These are phyloP conservation scores for Rhizophora apiculata DNA, from an alignment of 345 rosid genomes.

Conservation along the genomic window DNA sequence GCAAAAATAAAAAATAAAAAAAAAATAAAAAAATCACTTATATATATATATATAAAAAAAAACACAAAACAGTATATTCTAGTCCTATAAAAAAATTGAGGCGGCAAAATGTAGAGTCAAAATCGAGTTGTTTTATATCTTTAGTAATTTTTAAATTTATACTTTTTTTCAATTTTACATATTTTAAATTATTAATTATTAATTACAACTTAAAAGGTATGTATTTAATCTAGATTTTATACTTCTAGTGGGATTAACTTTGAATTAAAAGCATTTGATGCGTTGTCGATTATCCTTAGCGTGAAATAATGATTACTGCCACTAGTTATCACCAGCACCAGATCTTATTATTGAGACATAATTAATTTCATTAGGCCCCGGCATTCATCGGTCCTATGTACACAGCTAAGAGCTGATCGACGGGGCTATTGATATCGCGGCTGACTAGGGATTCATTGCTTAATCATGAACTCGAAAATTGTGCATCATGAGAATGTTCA, in stretches of 20 bases:
- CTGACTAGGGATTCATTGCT: not conserved
- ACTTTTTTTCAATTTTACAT: too few relatives aligned
- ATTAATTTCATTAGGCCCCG: not conserved
- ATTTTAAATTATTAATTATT: too few relatives aligned
- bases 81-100: not conserved
- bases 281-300: slow-evolving; percentile 12
- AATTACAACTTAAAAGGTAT: slow-evolving; percentile 7
- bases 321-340: slow-evolving; percentile 9
- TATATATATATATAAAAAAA: not conserved
- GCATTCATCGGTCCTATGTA: not conserved
- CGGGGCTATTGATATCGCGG: not conserved
- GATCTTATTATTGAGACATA: slow-evolving; percentile 17
- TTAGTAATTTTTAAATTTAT: too few relatives aligned
- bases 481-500: too few relatives aligned
- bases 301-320: slow-evolving; percentile 27
- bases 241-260: slow-evolving; percentile 27
- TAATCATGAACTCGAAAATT: not conserved
- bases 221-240: slow-evolving; percentile 28
- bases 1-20: not conserved
- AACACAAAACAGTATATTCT: not conserved
- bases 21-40: not conserved
- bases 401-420: not conserved
- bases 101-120: too few relatives aligned
- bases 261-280: slow-evolving; percentile 5
- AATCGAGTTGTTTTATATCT: too few relatives aligned